Evolutionary conservation across 2,329 filamentous ascomycete species (phyloP), one percentile per base, ranked within the genome.

Genomic region (Coniochaeta prunicola): DNA sequence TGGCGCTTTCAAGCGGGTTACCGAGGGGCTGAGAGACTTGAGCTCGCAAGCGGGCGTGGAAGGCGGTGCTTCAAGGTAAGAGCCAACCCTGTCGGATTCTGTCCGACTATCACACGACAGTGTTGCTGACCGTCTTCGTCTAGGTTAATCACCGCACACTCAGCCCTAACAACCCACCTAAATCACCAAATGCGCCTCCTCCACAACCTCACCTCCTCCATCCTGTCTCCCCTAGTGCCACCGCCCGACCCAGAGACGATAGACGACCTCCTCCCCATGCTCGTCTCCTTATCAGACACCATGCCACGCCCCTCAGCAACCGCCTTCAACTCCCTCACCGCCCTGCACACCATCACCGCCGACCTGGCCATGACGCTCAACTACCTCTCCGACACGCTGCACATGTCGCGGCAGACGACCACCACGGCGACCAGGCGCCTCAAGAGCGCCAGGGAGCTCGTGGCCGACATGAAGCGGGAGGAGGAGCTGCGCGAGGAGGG

Each of bases 331-430:
- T 90, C 89, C 10, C 76, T 92, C 53, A 80, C 85, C 59, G 81
- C 84, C 24, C 80, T 93, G 57, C 87, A 91, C 69, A 79, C 83
- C 7, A 79, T 90, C 63, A 92, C 89, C 0, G 78, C 83, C 28
- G 89, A 92, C 62, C 77, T 93, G 30, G 84, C 93, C 9, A 84
- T 91, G 67, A 90, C 91, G 7, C 82, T 99, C 53, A 91, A 91
- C 65, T 89, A 91, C 64, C 80, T 99, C 4, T 91, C 90, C 7
- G 94, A 99, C 71, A 92, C 91, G 3, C 80, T 99, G 34, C 93
- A 97, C 73, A 96, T 97, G 88, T 92, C 89, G 33, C 87, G 91
- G 13, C 93, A 97, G 73, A 89, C 90, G 1, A 94, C 91, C 0
- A 89, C 86, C 3, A 88, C 89, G 10, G 94, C 93, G 1, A 87